phyloP scores from a whole-genome alignment of 768 basidiomycete species.

The Tulasnella sp. region DNA sequence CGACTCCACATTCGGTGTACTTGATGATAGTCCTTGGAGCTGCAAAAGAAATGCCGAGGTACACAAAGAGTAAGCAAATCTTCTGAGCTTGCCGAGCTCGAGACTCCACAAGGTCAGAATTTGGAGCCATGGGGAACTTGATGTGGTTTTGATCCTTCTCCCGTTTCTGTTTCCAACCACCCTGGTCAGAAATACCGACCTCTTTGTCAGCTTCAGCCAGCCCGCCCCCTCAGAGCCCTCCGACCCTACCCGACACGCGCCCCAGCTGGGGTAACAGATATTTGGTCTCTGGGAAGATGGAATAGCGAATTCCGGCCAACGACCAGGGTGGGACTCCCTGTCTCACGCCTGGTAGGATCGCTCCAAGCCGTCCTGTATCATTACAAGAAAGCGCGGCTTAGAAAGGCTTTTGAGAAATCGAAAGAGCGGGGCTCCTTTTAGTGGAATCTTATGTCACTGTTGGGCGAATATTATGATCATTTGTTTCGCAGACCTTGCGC shows the following conservation, averaged over 20 bases:
- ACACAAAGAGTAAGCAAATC: too few species aligned
- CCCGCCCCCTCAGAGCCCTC: neutral
- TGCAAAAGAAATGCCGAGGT: too few species aligned
- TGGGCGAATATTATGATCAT: too few species aligned
- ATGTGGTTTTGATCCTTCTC: neutral
- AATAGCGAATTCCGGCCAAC: neutral
- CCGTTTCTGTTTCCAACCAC: too few species aligned
- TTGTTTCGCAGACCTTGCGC: neutral
- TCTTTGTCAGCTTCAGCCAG: too few species aligned
- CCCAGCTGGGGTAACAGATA: neutral
- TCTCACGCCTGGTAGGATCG: neutral
- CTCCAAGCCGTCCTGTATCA: neutral
- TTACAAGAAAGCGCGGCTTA: neutral
- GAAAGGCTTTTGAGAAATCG: neutral
- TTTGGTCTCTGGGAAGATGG: neutral
- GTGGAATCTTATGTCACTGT: too few species aligned
- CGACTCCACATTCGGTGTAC: too few species aligned
- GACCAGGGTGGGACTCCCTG: neutral
- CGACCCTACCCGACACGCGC: neutral
- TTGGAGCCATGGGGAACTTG: neutral
- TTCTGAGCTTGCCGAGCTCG: too few species aligned
- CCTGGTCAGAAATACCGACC: too few species aligned
- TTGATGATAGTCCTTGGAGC: slow-evolving; percentile 37
- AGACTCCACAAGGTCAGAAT: neutral
- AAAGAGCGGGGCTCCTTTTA: neutral